These are phyloP conservation scores for Boletus insuetus DNA, from an alignment of 768 basidiomycete species.

Conservation along the genomic window DNA sequence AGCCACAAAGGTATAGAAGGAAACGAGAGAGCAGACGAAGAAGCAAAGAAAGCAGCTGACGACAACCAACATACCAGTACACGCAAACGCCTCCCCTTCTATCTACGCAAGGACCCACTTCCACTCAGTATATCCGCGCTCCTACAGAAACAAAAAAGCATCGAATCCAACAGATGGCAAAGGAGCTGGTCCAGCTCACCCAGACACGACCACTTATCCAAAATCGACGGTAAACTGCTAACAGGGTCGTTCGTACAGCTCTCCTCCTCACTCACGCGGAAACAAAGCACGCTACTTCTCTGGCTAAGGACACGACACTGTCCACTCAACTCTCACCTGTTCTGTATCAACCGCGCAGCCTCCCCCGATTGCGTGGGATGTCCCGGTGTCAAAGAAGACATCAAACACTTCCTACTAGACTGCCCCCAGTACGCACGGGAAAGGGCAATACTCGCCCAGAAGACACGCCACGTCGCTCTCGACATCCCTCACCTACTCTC, in stretches of 20 bases:
- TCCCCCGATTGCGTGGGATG: neutral
- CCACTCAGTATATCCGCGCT: neutral
- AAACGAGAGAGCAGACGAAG: neutral
- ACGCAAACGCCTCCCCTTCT: neutral
- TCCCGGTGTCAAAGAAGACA: neutral
- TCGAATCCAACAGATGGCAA: neutral
- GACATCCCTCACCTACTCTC: neutral
- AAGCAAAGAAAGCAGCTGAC: neutral
- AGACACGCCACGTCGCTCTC: neutral
- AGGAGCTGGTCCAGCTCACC: neutral
- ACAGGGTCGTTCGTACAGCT: neutral
- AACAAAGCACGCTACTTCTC: neutral
- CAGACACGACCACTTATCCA: neutral
- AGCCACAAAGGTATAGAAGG: neutral
- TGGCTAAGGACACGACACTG: neutral
- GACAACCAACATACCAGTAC: too few species aligned
- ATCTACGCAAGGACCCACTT: neutral
- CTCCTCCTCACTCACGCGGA: neutral
- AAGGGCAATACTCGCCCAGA: neutral
- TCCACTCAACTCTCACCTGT: too few species aligned
- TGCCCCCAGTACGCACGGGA: neutral
- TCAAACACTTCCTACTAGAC: neutral
- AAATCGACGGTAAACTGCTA: neutral
- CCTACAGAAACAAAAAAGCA: neutral
- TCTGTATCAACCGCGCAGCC: too few species aligned